A percentile compares a stretch with the other conserved stretches of the same genome.
Evolutionary conservation across 495 filamentous ascomycete genomes (phyloP).

Genomic region (Penicillium angulare): DNA sequence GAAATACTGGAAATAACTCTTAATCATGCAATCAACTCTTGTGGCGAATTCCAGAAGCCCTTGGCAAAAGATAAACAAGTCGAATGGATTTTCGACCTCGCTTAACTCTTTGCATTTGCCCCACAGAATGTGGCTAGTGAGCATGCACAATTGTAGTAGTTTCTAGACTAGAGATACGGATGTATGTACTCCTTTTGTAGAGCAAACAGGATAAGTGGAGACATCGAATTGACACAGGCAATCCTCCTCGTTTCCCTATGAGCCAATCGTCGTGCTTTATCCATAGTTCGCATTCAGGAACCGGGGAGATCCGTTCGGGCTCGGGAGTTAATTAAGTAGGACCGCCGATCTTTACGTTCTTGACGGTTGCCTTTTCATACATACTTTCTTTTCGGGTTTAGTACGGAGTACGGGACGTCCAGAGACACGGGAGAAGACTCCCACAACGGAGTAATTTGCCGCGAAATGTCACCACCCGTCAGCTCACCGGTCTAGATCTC

Average conservation of each 20-base stretch:
- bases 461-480: background rate
- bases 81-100: background rate
- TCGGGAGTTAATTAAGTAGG: background rate
- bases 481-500: background rate
- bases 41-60: background rate
- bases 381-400: background rate
- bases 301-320: constrained; percentile 20
- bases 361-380: background rate
- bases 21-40: background rate
- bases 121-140: background rate
- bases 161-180: too few species aligned
- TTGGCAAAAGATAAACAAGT: background rate
- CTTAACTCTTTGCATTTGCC: background rate
- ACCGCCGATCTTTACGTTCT: constrained; percentile 16
- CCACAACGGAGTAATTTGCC: background rate
- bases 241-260: too few species aligned
- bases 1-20: too few species aligned
- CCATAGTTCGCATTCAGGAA: constrained; percentile 16
- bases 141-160: too few species aligned
- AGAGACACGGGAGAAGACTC: background rate
- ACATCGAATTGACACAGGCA: too few species aligned
- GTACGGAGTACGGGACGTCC: background rate
- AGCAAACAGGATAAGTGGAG: too few species aligned
- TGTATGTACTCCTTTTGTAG: too few species aligned
- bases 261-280: background rate